Evolutionary conservation across 2,329 filamentous ascomycete species (phyloP), one percentile per base, ranked within the genome.

Genomic region (Teratosphaeriaceae sp.): DNA sequence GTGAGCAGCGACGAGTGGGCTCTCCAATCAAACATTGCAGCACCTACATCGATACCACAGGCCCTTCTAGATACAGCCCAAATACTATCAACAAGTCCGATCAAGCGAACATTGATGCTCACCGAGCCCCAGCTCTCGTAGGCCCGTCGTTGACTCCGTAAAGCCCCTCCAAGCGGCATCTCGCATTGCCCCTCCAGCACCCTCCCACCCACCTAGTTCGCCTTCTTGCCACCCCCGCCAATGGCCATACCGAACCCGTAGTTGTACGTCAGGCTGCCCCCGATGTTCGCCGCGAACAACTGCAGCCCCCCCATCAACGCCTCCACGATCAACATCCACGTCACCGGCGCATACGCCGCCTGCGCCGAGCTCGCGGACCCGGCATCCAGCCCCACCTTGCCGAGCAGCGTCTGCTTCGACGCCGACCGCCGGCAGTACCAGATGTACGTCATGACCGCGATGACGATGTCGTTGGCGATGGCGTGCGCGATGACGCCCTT

Each of bases 201-300:
- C 24, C 24, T 27, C 8, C 24, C 24, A 27, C n/a, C 24, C 27
- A 26, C 42, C 29, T 50, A 55, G 45, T 47, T 40, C 36, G 46
- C 40, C 53, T 61, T 59, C 52, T 57, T 60, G 22, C 42, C 49
- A 24, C 49, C 46, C 15, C 13, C 39, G 19, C 48, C 50, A 46
- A 57, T 47, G 18, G 46, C 50, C 36, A 72, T 62, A 1, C 69
- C 70, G 53, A 72, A 66, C 0, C 70, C 70, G 45, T 68, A 67
- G 22, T 65, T 57, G 50, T 72, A 73, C 4, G 68, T 67, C 47
- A 73, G 46, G 7, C 54, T 55, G 0, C 67, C 69, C 2, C 70
- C 70, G 3, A 72, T 56, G 44, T 67, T 68, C 11, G 67, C 68
- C 2, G 60, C 61, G 44, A 66, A 65, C 30, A 68, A 43, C 3